phyloP scores from a whole-genome alignment of 2,329 filamentous ascomycete genomes.

The Sclerotinia trifoliorum region DNA sequence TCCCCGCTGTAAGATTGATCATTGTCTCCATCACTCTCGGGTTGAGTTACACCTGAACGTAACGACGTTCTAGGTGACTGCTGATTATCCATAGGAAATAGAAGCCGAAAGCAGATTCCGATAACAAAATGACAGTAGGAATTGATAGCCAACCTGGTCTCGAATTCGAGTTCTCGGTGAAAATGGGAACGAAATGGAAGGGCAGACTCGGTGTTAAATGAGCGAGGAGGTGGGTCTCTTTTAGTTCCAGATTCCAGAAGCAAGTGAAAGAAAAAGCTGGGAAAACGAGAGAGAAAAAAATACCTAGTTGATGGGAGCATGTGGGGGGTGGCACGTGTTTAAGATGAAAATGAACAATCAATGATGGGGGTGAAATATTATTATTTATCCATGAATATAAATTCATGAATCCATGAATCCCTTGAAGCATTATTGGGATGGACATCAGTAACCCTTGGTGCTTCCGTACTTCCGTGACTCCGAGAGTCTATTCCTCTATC shows the following conservation, averaged over 20 bases:
- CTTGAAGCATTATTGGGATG: neutral
- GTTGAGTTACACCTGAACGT: constrained; percentile 32
- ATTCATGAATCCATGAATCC: neutral
- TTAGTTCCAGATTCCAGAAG: neutral
- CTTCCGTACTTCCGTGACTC: too few relatives aligned
- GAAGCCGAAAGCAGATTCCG: constrained; percentile 11
- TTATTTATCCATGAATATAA: neutral
- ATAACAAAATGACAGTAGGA: neutral
- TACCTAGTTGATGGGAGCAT: neutral
- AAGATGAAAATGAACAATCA: neutral
- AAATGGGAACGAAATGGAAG: constrained; percentile 32
- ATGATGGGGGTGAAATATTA: neutral
- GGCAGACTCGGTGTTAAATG: constrained; percentile 28
- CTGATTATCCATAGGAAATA: constrained; percentile 36
- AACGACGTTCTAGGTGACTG: constrained; percentile 34
- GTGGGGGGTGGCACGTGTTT: neutral
- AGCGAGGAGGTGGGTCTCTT: constrained; percentile 23
- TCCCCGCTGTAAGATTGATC: constrained; percentile 34
- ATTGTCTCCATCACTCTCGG: constrained; percentile 40
- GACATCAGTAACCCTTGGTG: too few relatives aligned
- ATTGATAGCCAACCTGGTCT: constrained; percentile 11
- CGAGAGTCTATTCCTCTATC: too few relatives aligned
- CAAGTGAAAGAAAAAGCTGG: neutral
- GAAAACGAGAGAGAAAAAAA: neutral
- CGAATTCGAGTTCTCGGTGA: constrained; percentile 31